A percentile compares a stretch with the other conserved stretches of the same genome.
phyloP scores from a whole-genome alignment of 192 early-diverging fungal species.

The Coemansia sp. region DNA sequence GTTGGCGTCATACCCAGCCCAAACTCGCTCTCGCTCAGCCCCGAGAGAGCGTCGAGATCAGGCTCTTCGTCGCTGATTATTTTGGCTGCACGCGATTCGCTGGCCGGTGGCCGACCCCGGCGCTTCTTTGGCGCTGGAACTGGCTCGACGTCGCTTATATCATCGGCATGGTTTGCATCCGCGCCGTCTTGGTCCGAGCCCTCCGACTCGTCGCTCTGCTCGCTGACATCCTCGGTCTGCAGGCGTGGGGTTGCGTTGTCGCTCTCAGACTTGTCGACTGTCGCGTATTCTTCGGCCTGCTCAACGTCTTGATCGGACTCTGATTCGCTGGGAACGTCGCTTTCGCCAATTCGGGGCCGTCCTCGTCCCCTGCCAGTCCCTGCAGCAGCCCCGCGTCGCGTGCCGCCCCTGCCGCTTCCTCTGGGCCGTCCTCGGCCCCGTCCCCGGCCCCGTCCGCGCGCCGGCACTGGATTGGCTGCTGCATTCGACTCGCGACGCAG shows the following conservation, averaged over 20 bases:
- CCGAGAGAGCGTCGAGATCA: slow-evolving; percentile 2
- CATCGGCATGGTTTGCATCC: background rate
- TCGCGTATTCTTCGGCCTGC: background rate
- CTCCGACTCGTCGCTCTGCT: slow-evolving; percentile 1
- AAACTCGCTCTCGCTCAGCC: slow-evolving; percentile 13
- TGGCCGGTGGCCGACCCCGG: background rate
- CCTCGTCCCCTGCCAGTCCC: background rate
- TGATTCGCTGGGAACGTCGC: slow-evolving; percentile 4
- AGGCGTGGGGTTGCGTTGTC: background rate
- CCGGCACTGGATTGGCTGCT: background rate
- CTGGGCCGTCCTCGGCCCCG: slow-evolving; percentile 16
- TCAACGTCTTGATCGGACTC: slow-evolving; percentile 14
- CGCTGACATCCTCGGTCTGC: background rate
- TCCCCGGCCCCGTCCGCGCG: slow-evolving; percentile 18
- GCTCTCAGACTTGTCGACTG: slow-evolving; percentile 11
- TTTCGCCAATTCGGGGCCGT: background rate
- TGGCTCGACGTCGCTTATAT: background rate
- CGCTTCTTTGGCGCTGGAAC: slow-evolving; percentile 1
- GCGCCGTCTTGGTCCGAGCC: slow-evolving; percentile 9
- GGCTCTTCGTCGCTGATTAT: background rate
- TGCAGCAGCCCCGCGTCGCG: slow-evolving; percentile 1
- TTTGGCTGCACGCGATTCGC: background rate
- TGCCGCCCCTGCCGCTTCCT: background rate
- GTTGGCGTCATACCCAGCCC: background rate
- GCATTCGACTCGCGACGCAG: slow-evolving; percentile 19